phyloP scores from a whole-genome alignment of 306 rosid species.

The Dryas octopetala region DNA sequence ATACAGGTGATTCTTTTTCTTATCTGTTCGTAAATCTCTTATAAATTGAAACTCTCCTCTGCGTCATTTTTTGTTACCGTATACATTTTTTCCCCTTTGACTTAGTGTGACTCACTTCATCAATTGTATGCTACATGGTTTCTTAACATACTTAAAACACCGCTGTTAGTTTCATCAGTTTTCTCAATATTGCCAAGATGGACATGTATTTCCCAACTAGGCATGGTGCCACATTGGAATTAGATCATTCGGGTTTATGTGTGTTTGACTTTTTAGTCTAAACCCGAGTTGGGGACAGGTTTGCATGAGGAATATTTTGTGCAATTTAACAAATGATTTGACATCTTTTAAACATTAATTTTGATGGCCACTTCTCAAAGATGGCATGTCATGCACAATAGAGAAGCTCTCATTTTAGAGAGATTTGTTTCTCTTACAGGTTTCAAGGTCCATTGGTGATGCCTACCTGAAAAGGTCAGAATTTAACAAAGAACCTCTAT shows the following conservation, averaged over 20 bases:
- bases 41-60: background rate
- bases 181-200: background rate
- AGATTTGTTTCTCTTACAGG: conserved; percentile 46
- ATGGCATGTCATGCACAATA: background rate
- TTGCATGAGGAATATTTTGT: background rate
- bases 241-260: background rate
- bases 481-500: conserved; percentile 77
- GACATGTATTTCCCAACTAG: conserved; percentile 5
- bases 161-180: background rate
- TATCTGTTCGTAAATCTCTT: conserved; percentile 24
- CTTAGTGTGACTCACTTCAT: background rate
- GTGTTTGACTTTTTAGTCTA: background rate
- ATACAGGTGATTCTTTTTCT: conserved; percentile 65
- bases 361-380: background rate
- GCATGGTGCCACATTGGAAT: conserved; percentile 11
- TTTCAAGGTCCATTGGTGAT: conserved; percentile 96
- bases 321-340: background rate
- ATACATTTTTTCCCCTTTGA: background rate
- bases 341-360: background rate
- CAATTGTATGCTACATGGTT: background rate
- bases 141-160: background rate
- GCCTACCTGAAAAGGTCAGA: conserved; percentile 84
- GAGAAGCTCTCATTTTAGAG: background rate
- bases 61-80: background rate
- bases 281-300: background rate